phyloP scores from a whole-genome alignment of 108 stramenopile species.

The Epipyxis sp. region DNA sequence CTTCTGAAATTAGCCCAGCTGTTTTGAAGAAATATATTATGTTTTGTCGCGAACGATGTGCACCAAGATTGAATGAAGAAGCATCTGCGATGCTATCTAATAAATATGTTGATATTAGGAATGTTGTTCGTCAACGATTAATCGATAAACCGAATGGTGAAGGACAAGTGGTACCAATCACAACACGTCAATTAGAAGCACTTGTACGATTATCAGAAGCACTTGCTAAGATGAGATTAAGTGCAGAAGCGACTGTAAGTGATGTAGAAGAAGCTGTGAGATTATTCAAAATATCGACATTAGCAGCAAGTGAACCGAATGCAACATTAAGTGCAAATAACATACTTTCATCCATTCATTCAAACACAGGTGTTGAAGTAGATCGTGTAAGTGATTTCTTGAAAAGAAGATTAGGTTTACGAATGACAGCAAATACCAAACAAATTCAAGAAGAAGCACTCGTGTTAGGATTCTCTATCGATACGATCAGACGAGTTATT shows the following conservation, averaged over 20 bases:
- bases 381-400: conserved; percentile 35
- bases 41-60: conserved; percentile 84
- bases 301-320: conserved; percentile 84
- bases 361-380: conserved; percentile 36
- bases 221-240: conserved; percentile 91
- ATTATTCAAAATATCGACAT: conserved; percentile 92
- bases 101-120: conserved; percentile 89
- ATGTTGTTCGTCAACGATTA: conserved; percentile 59
- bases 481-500: conserved; percentile 29
- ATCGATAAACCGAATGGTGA: conserved; percentile 43
- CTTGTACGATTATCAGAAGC: conserved; percentile 91
- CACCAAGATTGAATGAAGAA: conserved; percentile 79
- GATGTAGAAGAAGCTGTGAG: conserved; percentile 98
- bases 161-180: conserved; percentile 88
- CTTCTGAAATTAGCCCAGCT: conserved; percentile 43
- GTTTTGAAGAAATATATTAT: conserved; percentile 95
- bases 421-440: conserved; percentile 25
- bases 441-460: conserved; percentile 29
- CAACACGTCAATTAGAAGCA: conserved; percentile 98
- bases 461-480: conserved; percentile 34
- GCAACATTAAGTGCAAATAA: no score
- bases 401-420: conserved; percentile 20
- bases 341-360: conserved; percentile 51
- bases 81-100: conserved; percentile 77
- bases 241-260: conserved; percentile 77